phyloP scores from a whole-genome alignment of 176 grass and related monocot genomes.

The Rhynchospora pubera region DNA sequence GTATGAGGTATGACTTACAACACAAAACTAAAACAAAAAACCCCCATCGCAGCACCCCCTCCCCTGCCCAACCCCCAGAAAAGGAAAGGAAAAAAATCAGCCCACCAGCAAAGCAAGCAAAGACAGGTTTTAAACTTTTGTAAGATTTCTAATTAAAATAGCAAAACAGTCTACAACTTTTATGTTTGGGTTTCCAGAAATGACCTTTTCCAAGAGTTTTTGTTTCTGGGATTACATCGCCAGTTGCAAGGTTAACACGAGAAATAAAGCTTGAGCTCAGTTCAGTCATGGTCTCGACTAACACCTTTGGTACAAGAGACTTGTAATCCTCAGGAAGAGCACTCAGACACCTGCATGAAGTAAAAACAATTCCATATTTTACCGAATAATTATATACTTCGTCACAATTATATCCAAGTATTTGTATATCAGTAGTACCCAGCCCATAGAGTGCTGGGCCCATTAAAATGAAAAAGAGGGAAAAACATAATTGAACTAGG shows the following conservation, averaged over 20 bases:
- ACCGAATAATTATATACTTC: not conserved
- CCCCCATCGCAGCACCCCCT: not conserved
- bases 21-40: not conserved
- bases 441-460: not conserved
- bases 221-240: constrained; percentile 94
- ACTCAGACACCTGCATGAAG: constrained; percentile 65
- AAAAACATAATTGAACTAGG: not conserved
- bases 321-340: constrained; percentile 93
- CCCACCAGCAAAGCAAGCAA: not conserved
- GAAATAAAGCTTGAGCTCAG: constrained; percentile 75
- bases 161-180: not conserved
- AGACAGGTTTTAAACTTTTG: not conserved
- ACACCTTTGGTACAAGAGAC: constrained; percentile 81
- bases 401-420: not conserved
- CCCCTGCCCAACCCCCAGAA: not conserved
- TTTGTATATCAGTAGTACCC: not conserved
- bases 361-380: constrained; percentile 4
- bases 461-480: not conserved
- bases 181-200: constrained; percentile 4
- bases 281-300: constrained; percentile 81
- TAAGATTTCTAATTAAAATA: constrained; percentile 16
- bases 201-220: constrained; percentile 90
- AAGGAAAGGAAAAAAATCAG: not conserved
- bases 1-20: not conserved
- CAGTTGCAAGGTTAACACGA: constrained; percentile 77